Percentiles rank a stretch among this genome's conserved stretches.
Evolutionary conservation across 2,329 filamentous ascomycete species (phyloP).

Genomic region (Colletotrichum tanaceti): DNA sequence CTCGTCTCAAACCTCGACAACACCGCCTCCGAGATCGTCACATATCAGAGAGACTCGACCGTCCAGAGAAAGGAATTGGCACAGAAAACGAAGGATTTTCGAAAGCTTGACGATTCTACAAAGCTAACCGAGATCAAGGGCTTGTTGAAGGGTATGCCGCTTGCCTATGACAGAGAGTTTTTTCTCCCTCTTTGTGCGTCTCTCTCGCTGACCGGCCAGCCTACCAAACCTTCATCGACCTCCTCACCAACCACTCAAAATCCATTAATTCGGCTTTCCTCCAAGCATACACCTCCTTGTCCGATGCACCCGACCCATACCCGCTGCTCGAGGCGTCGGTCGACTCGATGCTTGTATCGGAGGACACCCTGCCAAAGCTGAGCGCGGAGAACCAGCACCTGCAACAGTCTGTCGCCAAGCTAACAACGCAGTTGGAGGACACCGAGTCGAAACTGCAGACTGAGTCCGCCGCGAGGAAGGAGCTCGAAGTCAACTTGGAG

Average conservation of each 20-base stretch:
- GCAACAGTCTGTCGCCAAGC: conserved; percentile 79
- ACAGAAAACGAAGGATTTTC: conserved; percentile 99
- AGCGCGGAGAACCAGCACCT: conserved; percentile 89
- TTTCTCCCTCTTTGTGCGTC: too few species aligned
- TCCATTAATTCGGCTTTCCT: conserved; percentile 92
- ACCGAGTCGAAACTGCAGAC: conserved; percentile 83
- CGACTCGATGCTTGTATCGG: conserved; percentile 89
- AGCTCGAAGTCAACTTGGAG: conserved; percentile 82
- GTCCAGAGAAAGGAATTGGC: conserved; percentile 96
- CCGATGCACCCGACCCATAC: conserved; percentile 96
- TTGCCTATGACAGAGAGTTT: not conserved
- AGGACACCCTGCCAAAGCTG: conserved; percentile 91
- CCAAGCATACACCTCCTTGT: conserved; percentile 90
- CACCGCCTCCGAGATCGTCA: conserved; percentile 93
- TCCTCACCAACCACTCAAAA: conserved; percentile 96
- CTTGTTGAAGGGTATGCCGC: conserved; percentile 78
- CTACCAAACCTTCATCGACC: conserved; percentile 97
- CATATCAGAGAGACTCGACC: conserved; percentile 93
- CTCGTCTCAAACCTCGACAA: conserved; percentile 89
- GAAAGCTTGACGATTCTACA: conserved; percentile 88
- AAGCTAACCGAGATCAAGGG: conserved; percentile 92
- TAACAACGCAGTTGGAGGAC: conserved; percentile 85
- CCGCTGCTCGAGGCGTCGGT: conserved; percentile 95
- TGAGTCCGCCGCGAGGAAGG: conserved; percentile 78
- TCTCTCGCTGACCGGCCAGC: conserved; percentile 60